Conservation (phyloP, 2,329 filamentous ascomycete species). For the Aspergillus brunneoviolaceus region DNA sequence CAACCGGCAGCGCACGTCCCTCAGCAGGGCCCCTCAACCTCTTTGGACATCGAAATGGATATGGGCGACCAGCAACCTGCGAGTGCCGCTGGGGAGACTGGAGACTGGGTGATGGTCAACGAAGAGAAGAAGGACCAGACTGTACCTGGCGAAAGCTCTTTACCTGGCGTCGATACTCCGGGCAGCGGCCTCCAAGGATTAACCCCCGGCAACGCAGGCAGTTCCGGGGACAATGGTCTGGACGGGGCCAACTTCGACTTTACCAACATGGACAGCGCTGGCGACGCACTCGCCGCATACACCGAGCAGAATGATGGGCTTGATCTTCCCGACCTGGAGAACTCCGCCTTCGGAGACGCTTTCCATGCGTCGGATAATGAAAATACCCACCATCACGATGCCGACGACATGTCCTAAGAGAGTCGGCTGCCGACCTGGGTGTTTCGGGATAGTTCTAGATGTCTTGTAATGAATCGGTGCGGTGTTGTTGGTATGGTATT, state of each 20-base stretch:
- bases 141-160: conserved; percentile 9
- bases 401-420: conserved; percentile 40
- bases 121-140: conserved; percentile 53
- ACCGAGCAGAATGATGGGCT: conserved; percentile 57
- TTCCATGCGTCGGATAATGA: conserved; percentile 63
- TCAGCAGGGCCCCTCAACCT: conserved; percentile 11
- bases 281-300: conserved; percentile 68
- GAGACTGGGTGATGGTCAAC: conserved; percentile 75
- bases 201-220: conserved; percentile 23
- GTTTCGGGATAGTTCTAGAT: conserved; percentile 14
- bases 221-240: conserved; percentile 31
- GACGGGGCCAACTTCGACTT: conserved; percentile 46
- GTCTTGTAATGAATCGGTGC: conserved; percentile 13
- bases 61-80: conserved; percentile 51
- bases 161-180: conserved; percentile 17
- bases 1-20: conserved; percentile 21
- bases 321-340: conserved; percentile 65
- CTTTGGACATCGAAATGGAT: conserved; percentile 47
- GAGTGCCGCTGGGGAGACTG: conserved; percentile 50
- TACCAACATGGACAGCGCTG: conserved; percentile 62
- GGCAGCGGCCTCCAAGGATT: conserved; percentile 27
- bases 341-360: conserved; percentile 80
- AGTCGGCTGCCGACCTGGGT: conserved; percentile 1
- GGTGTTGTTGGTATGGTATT: conserved; percentile 19
- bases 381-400: conserved; percentile 40